Evolutionary conservation across 495 filamentous ascomycete species (phyloP), one percentile per base, ranked within the genome.

Genomic region (Rhypophila decipiens): DNA sequence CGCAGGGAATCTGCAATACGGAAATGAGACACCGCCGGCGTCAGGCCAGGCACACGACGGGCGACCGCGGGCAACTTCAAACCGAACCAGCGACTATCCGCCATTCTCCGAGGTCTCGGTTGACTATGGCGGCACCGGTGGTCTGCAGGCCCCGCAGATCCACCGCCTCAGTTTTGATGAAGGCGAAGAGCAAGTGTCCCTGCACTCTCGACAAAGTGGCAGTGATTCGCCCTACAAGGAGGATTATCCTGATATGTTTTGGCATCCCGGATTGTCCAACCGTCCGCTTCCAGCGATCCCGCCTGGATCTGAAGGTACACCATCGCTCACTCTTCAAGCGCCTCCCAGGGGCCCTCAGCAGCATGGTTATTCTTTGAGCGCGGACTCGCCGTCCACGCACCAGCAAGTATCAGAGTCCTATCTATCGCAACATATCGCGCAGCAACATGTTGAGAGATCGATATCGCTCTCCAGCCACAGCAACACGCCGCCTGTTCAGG

Each of bases 111-210:
- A 71, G 22, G 72, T 64, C 1, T 64, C 67, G 8, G 61, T 76
- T 10, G 91, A 97, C 60, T 86, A 85, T 21, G 84, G 76, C 24
- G 93, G 86, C 12, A 95, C 89, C 11, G 91, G 90, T 12, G 91
- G 91, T 3, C 68, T 95, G 17, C 77, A 87, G 17, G 78, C 86
- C 46, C 90, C 90, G 15, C 74, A 73, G 38, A 72, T 73, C 0
- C 79, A 83, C 49, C 69, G 88, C 43, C 71, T 91, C 58, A 96
- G 91, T 61, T 97, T 91, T 56, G 93, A 98, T 57, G 90, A 96
- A 60, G 93, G 87, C 0, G 93, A 96, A 57, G 93, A 98, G 55
- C 70, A 58, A 52, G 86, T 59, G 53, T 76, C 50, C 44, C 64
- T 70, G 53, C 69, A 65, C 60, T 78, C 57, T 53, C 73, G 50